Evolutionary conservation across 257 asterid genomes (phyloP).

Genomic region (Nicotiana sylvestris): DNA sequence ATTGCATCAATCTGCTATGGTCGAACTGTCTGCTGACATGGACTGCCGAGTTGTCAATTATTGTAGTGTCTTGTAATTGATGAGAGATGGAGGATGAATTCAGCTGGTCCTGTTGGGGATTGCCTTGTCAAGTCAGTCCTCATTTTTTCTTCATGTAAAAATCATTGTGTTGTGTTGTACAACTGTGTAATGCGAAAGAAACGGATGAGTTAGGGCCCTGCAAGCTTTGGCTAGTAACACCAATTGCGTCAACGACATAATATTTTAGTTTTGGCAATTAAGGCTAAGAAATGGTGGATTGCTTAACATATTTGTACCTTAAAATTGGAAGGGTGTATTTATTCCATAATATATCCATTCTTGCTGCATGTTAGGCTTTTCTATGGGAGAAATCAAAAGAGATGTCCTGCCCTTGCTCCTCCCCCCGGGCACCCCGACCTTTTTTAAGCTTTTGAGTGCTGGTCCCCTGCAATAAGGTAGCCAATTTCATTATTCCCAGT

Average conservation of each 20-base stretch:
- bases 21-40: slow-evolving; percentile 6
- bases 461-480: too few species aligned
- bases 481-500: too few species aligned
- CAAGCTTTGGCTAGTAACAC: not conserved
- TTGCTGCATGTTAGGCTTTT: too few species aligned
- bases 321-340: not conserved
- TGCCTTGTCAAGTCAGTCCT: not conserved
- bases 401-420: too few species aligned
- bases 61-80: not conserved
- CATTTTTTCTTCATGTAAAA: not conserved
- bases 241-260: not conserved
- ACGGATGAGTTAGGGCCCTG: not conserved
- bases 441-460: too few species aligned
- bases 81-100: not conserved
- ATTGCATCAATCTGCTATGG: slow-evolving; percentile 13
- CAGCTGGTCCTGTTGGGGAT: slow-evolving; percentile 9
- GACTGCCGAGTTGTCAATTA: not conserved
- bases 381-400: too few species aligned
- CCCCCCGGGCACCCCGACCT: too few species aligned
- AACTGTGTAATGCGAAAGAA: not conserved
- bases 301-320: not conserved
- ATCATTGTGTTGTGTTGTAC: not conserved
- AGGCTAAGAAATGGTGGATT: slow-evolving; percentile 2
- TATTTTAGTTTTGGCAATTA: not conserved
- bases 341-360: not conserved